These are phyloP conservation scores for Nasturtium officinale DNA, from an alignment of 345 rosid species.

Conservation along the genomic window DNA sequence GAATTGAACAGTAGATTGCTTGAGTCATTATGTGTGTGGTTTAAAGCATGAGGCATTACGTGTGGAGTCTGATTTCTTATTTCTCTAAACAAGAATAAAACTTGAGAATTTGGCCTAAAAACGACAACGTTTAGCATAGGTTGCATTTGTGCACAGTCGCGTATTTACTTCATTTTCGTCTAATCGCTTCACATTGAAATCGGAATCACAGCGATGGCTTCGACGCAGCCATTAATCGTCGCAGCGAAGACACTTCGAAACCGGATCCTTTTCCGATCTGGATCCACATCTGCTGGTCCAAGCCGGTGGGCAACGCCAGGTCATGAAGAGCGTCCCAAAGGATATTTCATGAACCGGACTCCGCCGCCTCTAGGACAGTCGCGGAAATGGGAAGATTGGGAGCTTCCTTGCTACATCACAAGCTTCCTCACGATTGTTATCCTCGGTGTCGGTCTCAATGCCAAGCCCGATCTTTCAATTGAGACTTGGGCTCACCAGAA, in stretches of 20 bases:
- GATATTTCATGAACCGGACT: slow-evolving; percentile 73
- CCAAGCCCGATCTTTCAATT: slow-evolving; percentile 93
- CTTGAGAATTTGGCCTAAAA: neutral
- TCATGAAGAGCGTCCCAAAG: slow-evolving; percentile 90
- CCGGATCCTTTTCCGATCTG: slow-evolving; percentile 54
- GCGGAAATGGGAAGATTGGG: slow-evolving; percentile 99
- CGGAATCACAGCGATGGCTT: slow-evolving; percentile 34
- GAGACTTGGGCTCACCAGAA: slow-evolving; percentile 99
- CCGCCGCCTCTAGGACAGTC: slow-evolving; percentile 74
- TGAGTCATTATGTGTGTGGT: neutral
- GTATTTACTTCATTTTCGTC: neutral
- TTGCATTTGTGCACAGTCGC: neutral
- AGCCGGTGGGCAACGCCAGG: slow-evolving; percentile 81
- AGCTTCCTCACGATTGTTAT: slow-evolving; percentile 92
- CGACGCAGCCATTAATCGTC: slow-evolving; percentile 33
- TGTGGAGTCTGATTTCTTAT: slow-evolving; percentile 6
- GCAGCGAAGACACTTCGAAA: slow-evolving; percentile 60
- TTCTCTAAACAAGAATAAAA: no score
- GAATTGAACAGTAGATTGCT: slow-evolving; percentile 16
- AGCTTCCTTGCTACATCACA: slow-evolving; percentile 93
- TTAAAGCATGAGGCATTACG: neutral
- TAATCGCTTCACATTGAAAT: slow-evolving; percentile 2
- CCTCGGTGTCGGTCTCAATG: slow-evolving; percentile 93
- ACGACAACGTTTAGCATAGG: neutral
- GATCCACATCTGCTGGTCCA: slow-evolving; percentile 60